Conservation (phyloP, 768 basidiomycete genomes). For the Termitomyces sp. region DNA sequence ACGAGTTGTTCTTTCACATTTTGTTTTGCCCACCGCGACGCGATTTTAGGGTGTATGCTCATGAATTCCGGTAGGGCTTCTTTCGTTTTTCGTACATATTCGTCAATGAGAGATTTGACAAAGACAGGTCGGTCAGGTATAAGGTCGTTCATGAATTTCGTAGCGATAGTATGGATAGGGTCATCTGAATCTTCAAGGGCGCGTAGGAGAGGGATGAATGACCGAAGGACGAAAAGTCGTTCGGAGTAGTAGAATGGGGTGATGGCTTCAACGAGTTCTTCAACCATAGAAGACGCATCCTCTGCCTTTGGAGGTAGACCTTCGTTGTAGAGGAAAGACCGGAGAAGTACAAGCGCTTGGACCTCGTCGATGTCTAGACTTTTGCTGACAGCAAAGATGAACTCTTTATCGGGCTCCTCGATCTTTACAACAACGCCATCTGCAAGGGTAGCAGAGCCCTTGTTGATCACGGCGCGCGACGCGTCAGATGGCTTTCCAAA, state of each 20-base stretch:
- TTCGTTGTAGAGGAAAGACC: conserved; percentile 75
- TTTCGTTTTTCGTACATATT: conserved; percentile 52
- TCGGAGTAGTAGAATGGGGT: conserved; percentile 83
- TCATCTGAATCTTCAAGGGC: conserved; percentile 56
- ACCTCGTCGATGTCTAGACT: conserved; percentile 76
- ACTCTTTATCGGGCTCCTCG: conserved; percentile 66
- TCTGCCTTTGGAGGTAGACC: conserved; percentile 52
- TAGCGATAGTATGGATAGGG: conserved; percentile 47
- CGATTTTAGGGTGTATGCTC: conserved; percentile 47
- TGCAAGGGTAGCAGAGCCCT: conserved; percentile 60
- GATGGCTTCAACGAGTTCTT: conserved; percentile 63
- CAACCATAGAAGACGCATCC: conserved; percentile 40
- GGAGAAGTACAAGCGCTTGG: conserved; percentile 67
- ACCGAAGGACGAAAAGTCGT: conserved; percentile 60
- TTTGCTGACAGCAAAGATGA: conserved; percentile 64
- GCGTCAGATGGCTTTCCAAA: conserved; percentile 66
- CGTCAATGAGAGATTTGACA: conserved; percentile 49
- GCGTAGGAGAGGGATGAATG: conserved; percentile 71
- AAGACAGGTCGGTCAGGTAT: conserved; percentile 64
- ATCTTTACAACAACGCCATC: conserved; percentile 60
- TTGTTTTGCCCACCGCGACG: conserved; percentile 69
- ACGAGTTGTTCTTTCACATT: conserved; percentile 73
- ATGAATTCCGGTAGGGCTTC: conserved; percentile 40
- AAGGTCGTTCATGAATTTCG: conserved; percentile 49
- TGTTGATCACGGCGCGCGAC: conserved; percentile 62